Conservation (phyloP, 352 stramenopile genomes). For the Thraustochytrium striatum region DNA sequence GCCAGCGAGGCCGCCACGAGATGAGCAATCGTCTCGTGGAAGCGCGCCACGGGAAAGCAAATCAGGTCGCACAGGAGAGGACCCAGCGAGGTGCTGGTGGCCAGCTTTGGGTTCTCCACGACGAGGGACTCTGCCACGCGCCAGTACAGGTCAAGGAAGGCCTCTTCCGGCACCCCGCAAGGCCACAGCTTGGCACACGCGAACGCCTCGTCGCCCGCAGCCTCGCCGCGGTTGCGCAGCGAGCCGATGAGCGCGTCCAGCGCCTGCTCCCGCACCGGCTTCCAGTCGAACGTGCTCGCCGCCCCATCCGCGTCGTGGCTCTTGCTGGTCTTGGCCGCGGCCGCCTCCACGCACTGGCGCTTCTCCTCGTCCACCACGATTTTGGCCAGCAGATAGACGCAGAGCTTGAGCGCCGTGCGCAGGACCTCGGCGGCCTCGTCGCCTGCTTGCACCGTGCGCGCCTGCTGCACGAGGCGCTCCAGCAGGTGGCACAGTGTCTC, state of each 20-base stretch:
- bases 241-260: constrained; percentile 2
- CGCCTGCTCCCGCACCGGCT: not conserved
- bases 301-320: not conserved
- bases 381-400: constrained; percentile 19
- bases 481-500: constrained; percentile 1
- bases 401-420: not conserved
- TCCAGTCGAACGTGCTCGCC: not conserved
- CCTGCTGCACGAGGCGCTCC: not conserved
- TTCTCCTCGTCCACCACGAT: constrained; percentile 18
- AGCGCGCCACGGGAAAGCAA: not conserved
- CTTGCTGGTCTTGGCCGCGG: not conserved
- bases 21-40: constrained; percentile 34
- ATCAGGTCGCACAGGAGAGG: constrained; percentile 3
- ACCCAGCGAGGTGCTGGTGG: not conserved
- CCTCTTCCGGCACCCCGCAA: constrained; percentile 26
- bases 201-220: not conserved
- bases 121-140: constrained; percentile 16
- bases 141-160: constrained; percentile 41
- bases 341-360: not conserved
- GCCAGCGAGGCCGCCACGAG: constrained; percentile 6
- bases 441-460: not conserved
- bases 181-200: constrained; percentile 33
- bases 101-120: constrained; percentile 38
- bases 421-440: not conserved
- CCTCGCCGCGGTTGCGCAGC: not conserved